Evolutionary conservation across 2,329 filamentous ascomycete species (phyloP).

Genomic region (Fusarium decemcellulare): DNA sequence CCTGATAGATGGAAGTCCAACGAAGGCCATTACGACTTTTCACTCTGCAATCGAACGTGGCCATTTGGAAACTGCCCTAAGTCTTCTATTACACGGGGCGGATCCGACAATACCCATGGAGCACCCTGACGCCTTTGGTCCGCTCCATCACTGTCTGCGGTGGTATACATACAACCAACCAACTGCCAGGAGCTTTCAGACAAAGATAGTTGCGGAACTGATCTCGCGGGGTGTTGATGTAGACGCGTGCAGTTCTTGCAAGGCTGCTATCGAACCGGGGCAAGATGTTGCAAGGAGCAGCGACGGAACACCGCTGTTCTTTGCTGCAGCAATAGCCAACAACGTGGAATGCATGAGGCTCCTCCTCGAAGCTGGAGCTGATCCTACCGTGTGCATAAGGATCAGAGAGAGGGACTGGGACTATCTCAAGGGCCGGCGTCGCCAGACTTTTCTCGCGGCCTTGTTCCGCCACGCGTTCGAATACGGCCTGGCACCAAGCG

Average conservation of each 20-base stretch:
- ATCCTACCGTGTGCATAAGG: not conserved
- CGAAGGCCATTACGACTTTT: no score
- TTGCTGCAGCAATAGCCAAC: constrained; percentile 1
- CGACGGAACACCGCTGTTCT: constrained; percentile 22
- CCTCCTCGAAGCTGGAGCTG: constrained; percentile 13
- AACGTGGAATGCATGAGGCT: constrained; percentile 9
- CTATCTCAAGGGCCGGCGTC: not conserved
- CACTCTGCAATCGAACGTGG: not conserved
- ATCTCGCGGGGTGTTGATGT: constrained; percentile 12
- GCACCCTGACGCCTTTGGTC: no score
- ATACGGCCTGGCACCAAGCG: not conserved
- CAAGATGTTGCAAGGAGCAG: not conserved
- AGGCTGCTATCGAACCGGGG: no score
- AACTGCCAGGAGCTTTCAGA: not conserved
- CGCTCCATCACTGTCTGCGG: constrained; percentile 18
- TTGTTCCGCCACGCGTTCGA: constrained; percentile 9
- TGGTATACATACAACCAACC: no score
- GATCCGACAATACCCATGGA: not conserved
- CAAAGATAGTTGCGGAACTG: constrained; percentile 1
- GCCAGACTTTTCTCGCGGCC: constrained; percentile 16
- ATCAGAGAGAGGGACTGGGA: not conserved
- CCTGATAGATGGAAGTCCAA: no score
- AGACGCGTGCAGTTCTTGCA: not conserved
- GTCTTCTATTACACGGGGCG: constrained; percentile 14
- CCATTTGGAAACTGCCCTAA: not conserved